Conservation (phyloP, 805 yeast genomes). For the Aciculoconidium aculeatum region DNA sequence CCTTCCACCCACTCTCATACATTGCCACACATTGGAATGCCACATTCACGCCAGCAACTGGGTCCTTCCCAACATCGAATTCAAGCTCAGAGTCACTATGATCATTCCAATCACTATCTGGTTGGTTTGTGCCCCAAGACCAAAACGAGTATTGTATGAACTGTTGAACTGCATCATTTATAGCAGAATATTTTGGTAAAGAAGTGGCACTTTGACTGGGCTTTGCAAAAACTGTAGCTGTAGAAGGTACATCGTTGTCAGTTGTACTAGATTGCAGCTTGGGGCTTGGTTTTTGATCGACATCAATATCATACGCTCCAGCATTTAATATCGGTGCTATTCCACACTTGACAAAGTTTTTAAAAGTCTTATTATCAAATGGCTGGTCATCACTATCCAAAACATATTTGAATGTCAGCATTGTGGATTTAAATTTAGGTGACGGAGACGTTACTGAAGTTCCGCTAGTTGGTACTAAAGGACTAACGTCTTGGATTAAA, state of each 20-base stretch:
- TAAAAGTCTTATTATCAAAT: slow-evolving; percentile 35
- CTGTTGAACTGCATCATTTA: slow-evolving; percentile 19
- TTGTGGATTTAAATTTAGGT: too few relatives aligned
- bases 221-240: too few relatives aligned
- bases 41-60: slow-evolving; percentile 7
- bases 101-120: slow-evolving; percentile 17
- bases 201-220: too few relatives aligned
- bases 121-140: slow-evolving; percentile 71
- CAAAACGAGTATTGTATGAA: slow-evolving; percentile 41
- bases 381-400: slow-evolving; percentile 29
- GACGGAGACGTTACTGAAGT: too few relatives aligned
- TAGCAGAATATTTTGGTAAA: slow-evolving; percentile 15
- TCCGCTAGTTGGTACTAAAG: too few relatives aligned
- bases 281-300: too few relatives aligned
- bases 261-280: too few relatives aligned
- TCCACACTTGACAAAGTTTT: slow-evolving; percentile 48
- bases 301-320: too few relatives aligned
- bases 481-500: too few relatives aligned
- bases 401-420: slow-evolving; percentile 19
- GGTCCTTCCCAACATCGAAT: too few relatives aligned
- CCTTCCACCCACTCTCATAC: slow-evolving; percentile 49
- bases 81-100: neutral
- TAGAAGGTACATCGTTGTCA: too few relatives aligned
- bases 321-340: slow-evolving; percentile 57
- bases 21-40: slow-evolving; percentile 40